These are phyloP conservation scores for Phialophora chinensis DNA, from an alignment of 2,329 filamentous ascomycete genomes.

Conservation along the genomic window DNA sequence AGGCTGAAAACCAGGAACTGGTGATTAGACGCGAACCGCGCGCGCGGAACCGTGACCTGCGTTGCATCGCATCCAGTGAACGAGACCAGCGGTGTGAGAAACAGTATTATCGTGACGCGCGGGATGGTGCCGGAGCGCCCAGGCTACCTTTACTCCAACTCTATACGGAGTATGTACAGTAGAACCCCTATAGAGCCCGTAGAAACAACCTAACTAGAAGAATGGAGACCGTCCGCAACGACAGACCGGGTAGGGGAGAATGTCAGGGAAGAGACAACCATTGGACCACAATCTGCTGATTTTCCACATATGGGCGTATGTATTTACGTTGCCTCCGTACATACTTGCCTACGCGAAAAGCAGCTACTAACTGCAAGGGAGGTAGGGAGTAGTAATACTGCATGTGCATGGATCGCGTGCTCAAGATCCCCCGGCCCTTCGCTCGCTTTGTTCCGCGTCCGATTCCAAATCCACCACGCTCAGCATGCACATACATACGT, in stretches of 20 bases:
- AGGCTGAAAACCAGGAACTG: conserved; percentile 51
- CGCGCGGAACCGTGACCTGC: background rate
- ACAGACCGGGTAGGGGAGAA: background rate
- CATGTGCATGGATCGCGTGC: too few species aligned
- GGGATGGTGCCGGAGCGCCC: too few species aligned
- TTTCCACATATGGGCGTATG: background rate
- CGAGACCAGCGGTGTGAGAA: too few species aligned
- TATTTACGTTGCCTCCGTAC: background rate
- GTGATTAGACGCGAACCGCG: background rate
- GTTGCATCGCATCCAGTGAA: background rate
- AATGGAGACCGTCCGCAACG: background rate
- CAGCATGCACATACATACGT: too few species aligned
- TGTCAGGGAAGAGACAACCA: background rate
- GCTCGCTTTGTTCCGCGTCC: too few species aligned
- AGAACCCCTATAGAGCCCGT: too few species aligned
- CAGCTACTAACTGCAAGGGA: background rate
- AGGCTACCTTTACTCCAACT: too few species aligned
- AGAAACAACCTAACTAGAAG: background rate
- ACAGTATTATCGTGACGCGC: too few species aligned
- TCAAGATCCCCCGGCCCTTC: too few species aligned
- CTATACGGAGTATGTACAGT: too few species aligned
- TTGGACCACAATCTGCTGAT: background rate
- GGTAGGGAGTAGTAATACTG: too few species aligned
- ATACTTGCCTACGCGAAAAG: background rate
- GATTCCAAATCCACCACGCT: too few species aligned